Percentiles rank a stretch among this genome's conserved stretches.
These are phyloP conservation scores for Aspergillus costaricaensis DNA, from an alignment of 2,329 filamentous ascomycete species.

Conservation along the genomic window DNA sequence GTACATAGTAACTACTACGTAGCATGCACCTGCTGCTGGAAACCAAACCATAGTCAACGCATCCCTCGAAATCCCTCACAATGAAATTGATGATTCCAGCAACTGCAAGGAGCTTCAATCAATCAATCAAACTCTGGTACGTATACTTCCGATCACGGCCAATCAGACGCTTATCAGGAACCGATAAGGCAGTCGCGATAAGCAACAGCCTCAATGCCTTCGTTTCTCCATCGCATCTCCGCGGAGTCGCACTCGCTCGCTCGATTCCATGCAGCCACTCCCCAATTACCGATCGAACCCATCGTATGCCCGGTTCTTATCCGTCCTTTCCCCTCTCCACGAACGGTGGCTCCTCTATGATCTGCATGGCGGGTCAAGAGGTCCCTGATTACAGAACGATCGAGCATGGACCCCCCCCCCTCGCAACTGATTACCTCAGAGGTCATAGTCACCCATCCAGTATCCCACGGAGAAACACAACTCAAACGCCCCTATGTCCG, in stretches of 20 bases:
- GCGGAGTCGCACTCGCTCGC: neutral
- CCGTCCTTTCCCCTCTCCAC: neutral
- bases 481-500: neutral
- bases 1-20: neutral
- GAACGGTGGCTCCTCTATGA: neutral
- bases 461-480: slow-evolving; percentile 15
- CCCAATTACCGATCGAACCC: neutral
- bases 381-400: slow-evolving; percentile 16
- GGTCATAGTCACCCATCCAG: neutral
- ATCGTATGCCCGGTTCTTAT: neutral
- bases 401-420: slow-evolving; percentile 8
- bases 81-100: neutral
- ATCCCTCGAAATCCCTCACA: neutral
- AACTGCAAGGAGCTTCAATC: neutral
- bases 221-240: neutral
- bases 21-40: neutral
- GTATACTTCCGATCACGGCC: neutral
- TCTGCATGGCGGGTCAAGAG: slow-evolving; percentile 11
- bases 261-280: neutral
- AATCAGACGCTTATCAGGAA: neutral
- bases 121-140: neutral
- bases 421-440: slow-evolving; percentile 19
- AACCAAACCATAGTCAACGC: no score
- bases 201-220: neutral
- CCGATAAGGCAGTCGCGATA: neutral